A percentile compares a stretch with the other conserved stretches of the same genome.
Evolutionary conservation across 2,329 filamentous ascomycete species (phyloP).

Genomic region (Scorias spongiosa): DNA sequence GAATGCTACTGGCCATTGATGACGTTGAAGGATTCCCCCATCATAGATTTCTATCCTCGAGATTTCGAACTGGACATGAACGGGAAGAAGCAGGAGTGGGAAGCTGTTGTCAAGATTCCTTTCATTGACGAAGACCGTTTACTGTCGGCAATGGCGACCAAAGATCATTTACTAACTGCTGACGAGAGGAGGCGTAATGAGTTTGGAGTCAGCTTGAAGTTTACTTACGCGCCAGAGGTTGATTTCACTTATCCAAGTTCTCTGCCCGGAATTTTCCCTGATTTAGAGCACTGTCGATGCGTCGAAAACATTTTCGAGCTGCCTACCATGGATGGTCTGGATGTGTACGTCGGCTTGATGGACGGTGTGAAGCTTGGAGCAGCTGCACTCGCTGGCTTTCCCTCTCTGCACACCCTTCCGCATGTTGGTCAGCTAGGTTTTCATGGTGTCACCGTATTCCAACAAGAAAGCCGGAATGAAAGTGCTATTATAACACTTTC

Average conservation of each 20-base stretch:
- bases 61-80: slow-evolving; percentile 99
- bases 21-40: slow-evolving; percentile 79
- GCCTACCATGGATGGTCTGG: slow-evolving; percentile 77
- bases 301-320: slow-evolving; percentile 94
- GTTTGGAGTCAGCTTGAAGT: slow-evolving; percentile 86
- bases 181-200: slow-evolving; percentile 73
- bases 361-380: slow-evolving; percentile 69
- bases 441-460: slow-evolving; percentile 87
- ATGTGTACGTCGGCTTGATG: slow-evolving; percentile 70
- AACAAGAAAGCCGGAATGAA: slow-evolving; percentile 88
- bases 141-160: slow-evolving; percentile 70
- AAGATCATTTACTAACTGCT: slow-evolving; percentile 59
- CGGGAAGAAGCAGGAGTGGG: slow-evolving; percentile 99
- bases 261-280: slow-evolving; percentile 76
- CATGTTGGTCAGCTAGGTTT: slow-evolving; percentile 71
- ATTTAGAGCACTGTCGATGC: slow-evolving; percentile 73
- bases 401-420: slow-evolving; percentile 71
- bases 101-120: slow-evolving; percentile 95
- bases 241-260: slow-evolving; percentile 81
- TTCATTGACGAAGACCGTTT: slow-evolving; percentile 91
- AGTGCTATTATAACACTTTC: slow-evolving; percentile 84
- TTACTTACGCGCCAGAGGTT: slow-evolving; percentile 64
- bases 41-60: slow-evolving; percentile 93
- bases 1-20: slow-evolving; percentile 77
- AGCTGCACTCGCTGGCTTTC: slow-evolving; percentile 82